phyloP scores from a whole-genome alignment of 2,329 filamentous ascomycete genomes.

The Nemania sp. region DNA sequence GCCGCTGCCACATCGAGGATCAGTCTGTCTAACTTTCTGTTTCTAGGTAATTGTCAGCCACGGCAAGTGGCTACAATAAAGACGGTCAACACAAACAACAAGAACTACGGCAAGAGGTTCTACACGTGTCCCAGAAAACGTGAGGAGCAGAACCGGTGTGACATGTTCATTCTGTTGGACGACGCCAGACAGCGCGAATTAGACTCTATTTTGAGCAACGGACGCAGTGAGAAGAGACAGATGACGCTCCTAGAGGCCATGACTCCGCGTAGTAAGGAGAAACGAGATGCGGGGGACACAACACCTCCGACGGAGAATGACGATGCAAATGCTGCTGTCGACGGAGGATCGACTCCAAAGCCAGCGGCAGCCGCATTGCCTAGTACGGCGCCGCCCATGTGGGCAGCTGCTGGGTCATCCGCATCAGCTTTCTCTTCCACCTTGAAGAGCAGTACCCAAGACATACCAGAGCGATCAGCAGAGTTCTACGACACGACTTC shows the following conservation, averaged over 20 bases:
- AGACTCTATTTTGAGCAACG: slow-evolving; percentile 48
- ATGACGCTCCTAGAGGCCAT: slow-evolving; percentile 36
- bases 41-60: slow-evolving; percentile 54
- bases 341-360: too few species aligned
- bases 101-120: slow-evolving; percentile 56
- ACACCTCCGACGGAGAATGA: slow-evolving; percentile 27
- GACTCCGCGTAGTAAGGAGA: slow-evolving; percentile 30
- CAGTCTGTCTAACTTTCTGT: not conserved
- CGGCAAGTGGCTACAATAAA: slow-evolving; percentile 53
- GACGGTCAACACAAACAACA: slow-evolving; percentile 52
- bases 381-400: not conserved
- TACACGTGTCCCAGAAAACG: slow-evolving; percentile 55
- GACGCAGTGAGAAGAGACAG: slow-evolving; percentile 46
- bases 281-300: slow-evolving; percentile 10
- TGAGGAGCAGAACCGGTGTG: slow-evolving; percentile 48
- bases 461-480: not conserved
- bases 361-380: not conserved
- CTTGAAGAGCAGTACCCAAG: not conserved
- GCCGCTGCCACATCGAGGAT: not conserved
- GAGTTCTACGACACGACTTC: slow-evolving; percentile 13
- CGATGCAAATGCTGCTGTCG: not conserved
- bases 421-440: too few species aligned
- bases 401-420: not conserved
- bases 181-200: slow-evolving; percentile 53
- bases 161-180: slow-evolving; percentile 62